phyloP scores from a whole-genome alignment of 2,329 filamentous ascomycete genomes.

The Colletotrichum navitas region DNA sequence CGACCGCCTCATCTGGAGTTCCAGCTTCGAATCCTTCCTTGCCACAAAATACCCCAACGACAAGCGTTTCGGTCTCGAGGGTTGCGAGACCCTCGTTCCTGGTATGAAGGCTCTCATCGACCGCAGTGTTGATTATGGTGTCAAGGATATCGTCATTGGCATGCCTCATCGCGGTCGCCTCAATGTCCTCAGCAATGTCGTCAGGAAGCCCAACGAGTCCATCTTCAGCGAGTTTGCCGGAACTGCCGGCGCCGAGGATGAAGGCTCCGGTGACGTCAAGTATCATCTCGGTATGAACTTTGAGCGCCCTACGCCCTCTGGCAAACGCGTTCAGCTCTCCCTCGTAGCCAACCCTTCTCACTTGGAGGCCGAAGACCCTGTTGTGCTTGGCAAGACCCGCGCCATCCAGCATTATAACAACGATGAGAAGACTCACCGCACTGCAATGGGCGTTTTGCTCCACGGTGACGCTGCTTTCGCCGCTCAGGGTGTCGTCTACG shows the following conservation, averaged over 20 bases:
- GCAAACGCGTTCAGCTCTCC: constrained; percentile 99
- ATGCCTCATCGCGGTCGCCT: constrained; percentile 99
- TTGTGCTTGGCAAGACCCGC: constrained; percentile 96
- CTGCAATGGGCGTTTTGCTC: constrained; percentile 94
- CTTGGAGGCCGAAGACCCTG: constrained; percentile 97
- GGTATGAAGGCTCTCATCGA: constrained; percentile 99
- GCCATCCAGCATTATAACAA: constrained; percentile 99
- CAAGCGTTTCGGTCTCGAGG: constrained; percentile 98
- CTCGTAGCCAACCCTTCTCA: constrained; percentile 98
- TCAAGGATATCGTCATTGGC: constrained; percentile 99
- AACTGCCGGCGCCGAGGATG: constrained; percentile 86
- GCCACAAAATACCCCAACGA: constrained; percentile 99
- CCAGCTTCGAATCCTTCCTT: constrained; percentile 95
- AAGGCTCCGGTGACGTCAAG: constrained; percentile 98
- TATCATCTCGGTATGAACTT: constrained; percentile 99
- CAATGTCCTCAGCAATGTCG: constrained; percentile 97
- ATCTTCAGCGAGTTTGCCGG: constrained; percentile 99
- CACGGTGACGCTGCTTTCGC: constrained; percentile 98
- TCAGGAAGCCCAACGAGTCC: constrained; percentile 98
- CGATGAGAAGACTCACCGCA: constrained; percentile 88
- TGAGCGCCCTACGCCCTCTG: constrained; percentile 96
- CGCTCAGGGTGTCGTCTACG: constrained; percentile 96
- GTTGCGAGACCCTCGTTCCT: constrained; percentile 95
- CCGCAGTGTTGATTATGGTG: constrained; percentile 96
- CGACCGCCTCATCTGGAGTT: constrained; percentile 98